phyloP scores from a whole-genome alignment of 768 basidiomycete species.

The Scleroderma citrinum region DNA sequence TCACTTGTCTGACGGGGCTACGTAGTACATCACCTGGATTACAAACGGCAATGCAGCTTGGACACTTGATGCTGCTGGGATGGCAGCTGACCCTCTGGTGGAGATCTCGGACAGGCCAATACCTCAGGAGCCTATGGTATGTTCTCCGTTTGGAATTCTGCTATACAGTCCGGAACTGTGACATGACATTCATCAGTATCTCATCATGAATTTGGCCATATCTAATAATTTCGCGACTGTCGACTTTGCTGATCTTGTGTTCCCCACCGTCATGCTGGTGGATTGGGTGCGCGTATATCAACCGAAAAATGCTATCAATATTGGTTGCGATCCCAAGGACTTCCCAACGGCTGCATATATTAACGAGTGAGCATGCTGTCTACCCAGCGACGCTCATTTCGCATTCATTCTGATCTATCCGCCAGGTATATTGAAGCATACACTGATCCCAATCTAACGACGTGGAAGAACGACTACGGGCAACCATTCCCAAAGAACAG shows the following conservation, averaged over 20 bases:
- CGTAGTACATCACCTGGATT: slow-evolving; percentile 78
- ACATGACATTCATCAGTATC: slow-evolving; percentile 44
- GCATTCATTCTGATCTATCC: slow-evolving; percentile 5
- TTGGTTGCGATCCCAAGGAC: slow-evolving; percentile 77
- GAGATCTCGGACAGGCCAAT: slow-evolving; percentile 66
- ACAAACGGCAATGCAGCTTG: slow-evolving; percentile 55
- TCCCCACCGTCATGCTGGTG: slow-evolving; percentile 69
- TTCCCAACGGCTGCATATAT: slow-evolving; percentile 85
- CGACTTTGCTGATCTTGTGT: slow-evolving; percentile 63
- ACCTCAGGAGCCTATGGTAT: slow-evolving; percentile 80
- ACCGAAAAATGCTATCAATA: slow-evolving; percentile 56
- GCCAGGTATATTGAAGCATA: slow-evolving; percentile 62
- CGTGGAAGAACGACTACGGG: slow-evolving; percentile 59
- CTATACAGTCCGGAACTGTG: not conserved
- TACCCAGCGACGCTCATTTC: not conserved
- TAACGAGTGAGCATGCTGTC: slow-evolving; percentile 40
- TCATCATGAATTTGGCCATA: slow-evolving; percentile 83
- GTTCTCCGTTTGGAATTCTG: slow-evolving; percentile 3
- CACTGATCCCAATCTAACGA: slow-evolving; percentile 73
- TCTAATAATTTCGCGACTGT: slow-evolving; percentile 74
- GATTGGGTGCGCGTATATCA: slow-evolving; percentile 95
- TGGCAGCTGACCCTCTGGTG: slow-evolving; percentile 49
- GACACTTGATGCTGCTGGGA: slow-evolving; percentile 60
- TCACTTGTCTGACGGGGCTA: slow-evolving; percentile 3
- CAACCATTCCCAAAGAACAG: slow-evolving; percentile 67